Percentiles rank a stretch among this genome's conserved stretches.
Conservation (phyloP, 1,139 yeast genomes). For the Spathaspora sp. region DNA sequence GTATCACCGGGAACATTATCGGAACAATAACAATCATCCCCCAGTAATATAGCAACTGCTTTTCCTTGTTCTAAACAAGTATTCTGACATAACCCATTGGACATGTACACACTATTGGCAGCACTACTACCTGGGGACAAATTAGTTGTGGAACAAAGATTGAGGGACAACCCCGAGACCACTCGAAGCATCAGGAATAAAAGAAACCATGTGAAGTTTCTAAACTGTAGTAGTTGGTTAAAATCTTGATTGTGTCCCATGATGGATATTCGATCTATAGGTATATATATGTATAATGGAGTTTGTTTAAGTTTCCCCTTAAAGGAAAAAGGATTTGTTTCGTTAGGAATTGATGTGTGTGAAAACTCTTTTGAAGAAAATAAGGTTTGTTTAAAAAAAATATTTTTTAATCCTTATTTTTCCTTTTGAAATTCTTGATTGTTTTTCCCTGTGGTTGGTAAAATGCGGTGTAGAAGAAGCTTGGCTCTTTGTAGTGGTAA, state of each 20-base stretch:
- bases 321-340: neutral
- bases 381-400: neutral
- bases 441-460: neutral
- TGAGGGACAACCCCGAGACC: constrained; percentile 15
- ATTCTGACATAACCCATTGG: constrained; percentile 55
- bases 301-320: neutral
- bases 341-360: neutral
- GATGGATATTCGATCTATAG: neutral
- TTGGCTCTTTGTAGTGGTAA: neutral
- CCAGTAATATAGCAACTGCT: constrained; percentile 56
- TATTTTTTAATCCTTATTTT: neutral
- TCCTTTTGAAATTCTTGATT: neutral
- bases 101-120: constrained; percentile 31
- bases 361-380: neutral
- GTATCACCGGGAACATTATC: constrained; percentile 47
- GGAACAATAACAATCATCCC: constrained; percentile 60
- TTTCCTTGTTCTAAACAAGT: constrained; percentile 45
- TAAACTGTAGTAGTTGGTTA: neutral
- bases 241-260: neutral
- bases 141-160: constrained; percentile 50
- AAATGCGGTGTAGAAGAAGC: neutral
- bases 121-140: constrained; percentile 26
- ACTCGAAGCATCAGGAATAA: constrained; percentile 1
- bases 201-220: neutral
- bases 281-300: neutral